Percentiles rank a stretch among this genome's conserved stretches.
These are phyloP conservation scores for Trichoderma semiorbis DNA, from an alignment of 2,329 filamentous ascomycete species.

Conservation along the genomic window DNA sequence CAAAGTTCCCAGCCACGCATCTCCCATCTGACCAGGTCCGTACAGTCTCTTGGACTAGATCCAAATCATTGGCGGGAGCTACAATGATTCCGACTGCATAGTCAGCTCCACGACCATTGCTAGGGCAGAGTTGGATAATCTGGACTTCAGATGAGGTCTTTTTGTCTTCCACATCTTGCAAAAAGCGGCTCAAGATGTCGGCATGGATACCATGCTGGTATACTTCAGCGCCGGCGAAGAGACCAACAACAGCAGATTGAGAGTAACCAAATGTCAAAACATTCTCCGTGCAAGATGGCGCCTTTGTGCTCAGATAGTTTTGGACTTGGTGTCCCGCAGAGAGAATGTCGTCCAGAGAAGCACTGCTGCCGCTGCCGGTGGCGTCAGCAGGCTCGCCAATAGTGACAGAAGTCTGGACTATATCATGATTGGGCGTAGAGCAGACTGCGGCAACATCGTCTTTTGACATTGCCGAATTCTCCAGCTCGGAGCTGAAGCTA, in stretches of 20 bases:
- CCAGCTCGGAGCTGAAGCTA: neutral
- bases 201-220: constrained; percentile 24
- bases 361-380: neutral
- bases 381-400: neutral
- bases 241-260: constrained; percentile 19
- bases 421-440: constrained; percentile 9
- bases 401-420: neutral
- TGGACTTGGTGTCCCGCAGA: neutral
- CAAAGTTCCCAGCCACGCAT: constrained; percentile 21
- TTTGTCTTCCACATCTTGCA: neutral
- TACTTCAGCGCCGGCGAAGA: constrained; percentile 25
- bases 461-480: neutral
- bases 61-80: constrained; percentile 25
- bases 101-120: constrained; percentile 7
- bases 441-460: constrained; percentile 11
- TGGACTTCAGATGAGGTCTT: neutral
- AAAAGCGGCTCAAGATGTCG: constrained; percentile 16
- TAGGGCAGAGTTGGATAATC: neutral
- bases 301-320: constrained; percentile 13
- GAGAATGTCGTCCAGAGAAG: neutral
- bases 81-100: constrained; percentile 31
- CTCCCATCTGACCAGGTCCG: constrained; percentile 25
- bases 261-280: constrained; percentile 19
- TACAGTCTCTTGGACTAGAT: constrained; percentile 27
- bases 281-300: constrained; percentile 20